Base-by-base conservation (phyloP, 495 filamentous ascomycete genomes). In the Trichoderma gamsii region DNA sequence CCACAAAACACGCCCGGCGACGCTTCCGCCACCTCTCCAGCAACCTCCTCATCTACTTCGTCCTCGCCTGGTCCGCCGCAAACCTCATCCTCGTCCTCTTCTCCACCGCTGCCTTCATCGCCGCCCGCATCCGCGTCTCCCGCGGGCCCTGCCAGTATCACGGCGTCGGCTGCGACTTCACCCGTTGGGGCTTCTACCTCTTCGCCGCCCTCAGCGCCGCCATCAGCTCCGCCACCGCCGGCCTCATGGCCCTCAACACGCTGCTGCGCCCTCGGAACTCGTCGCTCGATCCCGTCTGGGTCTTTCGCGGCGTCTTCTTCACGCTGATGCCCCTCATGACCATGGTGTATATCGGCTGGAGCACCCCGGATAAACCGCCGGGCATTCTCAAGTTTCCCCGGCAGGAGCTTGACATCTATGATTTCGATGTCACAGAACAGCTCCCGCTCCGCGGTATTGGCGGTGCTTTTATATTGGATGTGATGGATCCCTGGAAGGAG, bases 161-260 rank as follows among this genome's bases (percentile, higher is more conserved):
- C 0, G 51, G 18, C 51, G 51, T n/a, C 4, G 51, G 51, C 51
- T 56, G 51, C 51, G 51, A 56, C 51, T 56, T 56, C 51, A 56
- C 51, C 51, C 51, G 51, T n/a, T 56, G 51, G 51, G 51, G 51
- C n/a, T 23, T 56, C 51, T 56, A 56, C 51, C n/a, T 56, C 51
- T 56, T 56, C 51, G n/a, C n/a, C n/a, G 16, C 51, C 0, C 4
- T 23, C 51, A 21, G n/a, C n/a, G 51, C 51, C 9, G n/a, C 51
- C 6, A 56, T 56, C 51, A 56, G 51, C 51, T 21, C 51, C 51
- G 4, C n/a, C 18, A 56, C 51, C 9, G 51, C 51, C 51, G n/a
- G 15, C 51, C n/a, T 56, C 51, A 56, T 56, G 51, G 51, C 51
- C 21, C 18, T 56, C 51, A 56, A n/a, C 51, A 21, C 51, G 16